Conservation (phyloP, 2,329 filamentous ascomycete species). For the Pseudocercospora macadamiae region DNA sequence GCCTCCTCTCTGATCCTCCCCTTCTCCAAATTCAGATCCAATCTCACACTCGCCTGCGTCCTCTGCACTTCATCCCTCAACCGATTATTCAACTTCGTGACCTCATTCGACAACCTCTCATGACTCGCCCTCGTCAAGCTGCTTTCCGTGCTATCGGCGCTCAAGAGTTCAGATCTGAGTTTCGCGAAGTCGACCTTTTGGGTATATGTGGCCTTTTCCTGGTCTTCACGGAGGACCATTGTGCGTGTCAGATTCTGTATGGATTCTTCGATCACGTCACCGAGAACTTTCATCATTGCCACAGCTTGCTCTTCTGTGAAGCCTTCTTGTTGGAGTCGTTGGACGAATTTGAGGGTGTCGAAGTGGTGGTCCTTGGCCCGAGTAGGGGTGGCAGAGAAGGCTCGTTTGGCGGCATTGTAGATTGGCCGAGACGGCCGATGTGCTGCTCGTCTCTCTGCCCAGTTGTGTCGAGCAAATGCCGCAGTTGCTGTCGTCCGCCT, state of each 20-base stretch:
- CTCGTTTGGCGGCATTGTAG: slow-evolving; percentile 17
- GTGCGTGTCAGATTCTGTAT: slow-evolving; percentile 97
- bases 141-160: slow-evolving; percentile 87
- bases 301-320: slow-evolving; percentile 95
- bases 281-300: slow-evolving; percentile 97
- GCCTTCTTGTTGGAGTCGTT: slow-evolving; percentile 83
- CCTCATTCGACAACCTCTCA: slow-evolving; percentile 89
- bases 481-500: slow-evolving; percentile 26
- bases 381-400: slow-evolving; percentile 69
- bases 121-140: slow-evolving; percentile 86
- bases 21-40: slow-evolving; percentile 96
- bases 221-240: slow-evolving; percentile 96
- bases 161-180: slow-evolving; percentile 89
- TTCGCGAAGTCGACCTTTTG: slow-evolving; percentile 98
- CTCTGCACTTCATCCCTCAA: slow-evolving; percentile 91
- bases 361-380: slow-evolving; percentile 85
- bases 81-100: slow-evolving; percentile 87
- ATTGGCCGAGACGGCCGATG: slow-evolving; percentile 9
- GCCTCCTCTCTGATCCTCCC: slow-evolving; percentile 95
- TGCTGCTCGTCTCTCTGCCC: slow-evolving; percentile 21
- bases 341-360: slow-evolving; percentile 96
- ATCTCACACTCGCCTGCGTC: slow-evolving; percentile 86
- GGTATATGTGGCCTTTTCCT: slow-evolving; percentile 74
- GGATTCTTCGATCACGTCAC: slow-evolving; percentile 95
- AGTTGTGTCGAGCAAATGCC: slow-evolving; percentile 24